A percentile compares a stretch with the other conserved stretches of the same genome.
These are phyloP conservation scores for Blastocystis sp. DNA, from an alignment of 352 stramenopile genomes.

Conservation along the genomic window DNA sequence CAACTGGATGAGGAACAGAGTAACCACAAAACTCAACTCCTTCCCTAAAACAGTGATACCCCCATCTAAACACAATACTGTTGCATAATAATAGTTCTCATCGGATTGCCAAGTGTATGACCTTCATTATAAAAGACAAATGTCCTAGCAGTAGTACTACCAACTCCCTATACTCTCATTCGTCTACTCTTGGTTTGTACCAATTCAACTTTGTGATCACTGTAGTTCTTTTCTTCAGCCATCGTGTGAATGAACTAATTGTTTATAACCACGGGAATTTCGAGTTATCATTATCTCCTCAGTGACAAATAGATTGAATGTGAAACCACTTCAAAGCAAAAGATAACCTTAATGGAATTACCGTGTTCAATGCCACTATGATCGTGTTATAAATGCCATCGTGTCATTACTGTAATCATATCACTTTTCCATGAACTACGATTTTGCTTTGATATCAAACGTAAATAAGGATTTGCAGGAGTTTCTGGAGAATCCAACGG, in stretches of 20 bases:
- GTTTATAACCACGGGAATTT: background rate
- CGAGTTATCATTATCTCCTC: background rate
- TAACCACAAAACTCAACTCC: constrained; percentile 67
- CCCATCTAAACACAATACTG: background rate
- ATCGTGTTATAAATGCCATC: too few species aligned
- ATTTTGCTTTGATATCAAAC: constrained; percentile 52
- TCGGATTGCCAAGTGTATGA: constrained; percentile 53
- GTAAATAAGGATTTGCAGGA: background rate
- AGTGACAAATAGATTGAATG: too few species aligned
- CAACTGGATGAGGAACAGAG: constrained; percentile 66
- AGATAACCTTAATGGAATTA: background rate
- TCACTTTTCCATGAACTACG: constrained; percentile 31
- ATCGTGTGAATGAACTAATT: background rate
- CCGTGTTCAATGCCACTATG: too few species aligned
- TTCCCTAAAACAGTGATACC: background rate
- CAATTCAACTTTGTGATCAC: constrained; percentile 61
- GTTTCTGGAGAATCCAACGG: constrained; percentile 33
- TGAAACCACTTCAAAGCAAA: too few species aligned
- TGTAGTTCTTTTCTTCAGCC: constrained; percentile 58
- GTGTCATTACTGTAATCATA: constrained; percentile 1
- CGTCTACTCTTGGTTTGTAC: background rate
- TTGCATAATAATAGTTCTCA: constrained; percentile 67
- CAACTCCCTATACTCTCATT: constrained; percentile 39
- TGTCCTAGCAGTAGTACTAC: constrained; percentile 21
- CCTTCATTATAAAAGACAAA: constrained; percentile 69